phyloP scores from a whole-genome alignment of 2,329 filamentous ascomycete genomes.

The Sporothrix pallida region DNA sequence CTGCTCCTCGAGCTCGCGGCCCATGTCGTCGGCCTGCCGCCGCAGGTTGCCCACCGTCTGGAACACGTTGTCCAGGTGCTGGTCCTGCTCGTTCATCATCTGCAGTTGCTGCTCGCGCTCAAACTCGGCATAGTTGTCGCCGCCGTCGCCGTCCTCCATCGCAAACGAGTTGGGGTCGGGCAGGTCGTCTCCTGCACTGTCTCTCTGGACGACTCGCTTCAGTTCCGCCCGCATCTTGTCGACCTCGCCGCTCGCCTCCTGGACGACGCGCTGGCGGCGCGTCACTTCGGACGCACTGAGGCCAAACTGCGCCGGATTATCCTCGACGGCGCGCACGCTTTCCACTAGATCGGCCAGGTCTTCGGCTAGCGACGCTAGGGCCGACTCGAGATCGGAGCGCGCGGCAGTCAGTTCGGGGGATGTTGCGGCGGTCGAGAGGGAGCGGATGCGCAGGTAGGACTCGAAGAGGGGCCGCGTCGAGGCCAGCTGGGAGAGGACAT shows the following conservation, averaged over 20 bases:
- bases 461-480: constrained; percentile 85
- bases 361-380: constrained; percentile 73
- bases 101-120: constrained; percentile 90
- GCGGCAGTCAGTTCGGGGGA: constrained; percentile 87
- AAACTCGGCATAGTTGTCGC: constrained; percentile 73
- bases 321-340: constrained; percentile 85
- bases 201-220: constrained; percentile 53
- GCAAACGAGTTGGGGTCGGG: constrained; percentile 64
- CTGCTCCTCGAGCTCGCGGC: constrained; percentile 94
- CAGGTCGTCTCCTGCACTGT: constrained; percentile 49
- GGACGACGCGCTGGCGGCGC: constrained; percentile 79
- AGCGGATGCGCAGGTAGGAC: constrained; percentile 94
- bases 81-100: constrained; percentile 94
- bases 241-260: constrained; percentile 87
- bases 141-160: constrained; percentile 53
- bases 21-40: constrained; percentile 93
- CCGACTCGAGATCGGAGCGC: constrained; percentile 68
- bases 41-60: constrained; percentile 89
- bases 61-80: constrained; percentile 90
- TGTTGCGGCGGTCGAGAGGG: constrained; percentile 71
- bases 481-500: constrained; percentile 83
- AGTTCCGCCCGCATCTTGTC: constrained; percentile 89
- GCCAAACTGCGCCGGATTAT: constrained; percentile 84
- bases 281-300: constrained; percentile 81
- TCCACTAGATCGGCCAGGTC: constrained; percentile 89